These are phyloP conservation scores for Blastocystis sp. DNA, from an alignment of 352 stramenopile species.

Conservation along the genomic window DNA sequence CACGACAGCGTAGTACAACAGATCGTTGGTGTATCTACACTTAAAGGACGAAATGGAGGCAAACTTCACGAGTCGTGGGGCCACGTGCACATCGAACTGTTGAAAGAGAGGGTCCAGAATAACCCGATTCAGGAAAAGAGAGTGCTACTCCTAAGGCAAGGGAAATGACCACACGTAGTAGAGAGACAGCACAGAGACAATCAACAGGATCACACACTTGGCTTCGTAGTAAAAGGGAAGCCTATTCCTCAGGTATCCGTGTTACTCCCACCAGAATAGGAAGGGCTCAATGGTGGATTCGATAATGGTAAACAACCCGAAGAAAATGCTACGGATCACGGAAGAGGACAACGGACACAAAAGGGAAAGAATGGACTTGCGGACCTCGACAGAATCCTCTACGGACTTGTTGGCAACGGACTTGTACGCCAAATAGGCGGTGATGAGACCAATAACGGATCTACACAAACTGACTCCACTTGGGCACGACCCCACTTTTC, in stretches of 20 bases:
- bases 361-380: background rate
- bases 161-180: background rate
- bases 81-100: background rate
- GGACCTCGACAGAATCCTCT: background rate
- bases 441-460: background rate
- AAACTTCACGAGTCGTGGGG: slow-evolving; percentile 9
- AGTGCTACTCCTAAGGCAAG: background rate
- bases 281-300: slow-evolving; percentile 37
- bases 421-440: slow-evolving; percentile 47
- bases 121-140: background rate
- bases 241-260: background rate
- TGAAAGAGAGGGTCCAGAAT: slow-evolving; percentile 17
- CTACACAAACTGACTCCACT: background rate
- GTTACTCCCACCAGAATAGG: slow-evolving; percentile 4
- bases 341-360: background rate
- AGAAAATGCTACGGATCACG: slow-evolving; percentile 36
- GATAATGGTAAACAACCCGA: slow-evolving; percentile 9
- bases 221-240: slow-evolving; percentile 59
- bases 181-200: slow-evolving; percentile 12
- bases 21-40: slow-evolving; percentile 11
- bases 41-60: background rate
- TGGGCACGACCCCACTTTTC: background rate
- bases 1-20: slow-evolving; percentile 48
- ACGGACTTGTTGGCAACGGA: background rate
- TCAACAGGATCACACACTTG: slow-evolving; percentile 4